Conservation (phyloP, 345 rosid genomes). For the Mercurialis annua region DNA sequence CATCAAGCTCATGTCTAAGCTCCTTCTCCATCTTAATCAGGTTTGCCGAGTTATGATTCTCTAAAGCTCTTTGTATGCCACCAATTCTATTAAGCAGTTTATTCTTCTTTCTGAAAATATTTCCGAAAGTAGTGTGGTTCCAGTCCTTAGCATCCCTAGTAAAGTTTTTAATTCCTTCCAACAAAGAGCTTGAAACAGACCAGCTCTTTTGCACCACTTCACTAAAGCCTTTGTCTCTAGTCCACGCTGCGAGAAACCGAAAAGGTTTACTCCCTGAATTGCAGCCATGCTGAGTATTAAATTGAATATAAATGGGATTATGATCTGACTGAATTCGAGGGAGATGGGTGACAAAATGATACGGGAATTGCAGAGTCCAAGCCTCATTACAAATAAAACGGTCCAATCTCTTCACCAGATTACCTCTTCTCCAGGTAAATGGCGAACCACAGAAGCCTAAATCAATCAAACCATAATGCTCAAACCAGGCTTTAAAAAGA, state of each 20-base stretch:
- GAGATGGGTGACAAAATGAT: not conserved
- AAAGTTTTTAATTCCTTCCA: fast-evolving
- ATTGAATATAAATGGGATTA: not conserved
- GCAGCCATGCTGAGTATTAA: not conserved
- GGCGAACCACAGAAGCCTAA: not conserved
- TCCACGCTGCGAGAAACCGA: not conserved
- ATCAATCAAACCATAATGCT: not conserved
- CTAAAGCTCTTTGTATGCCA: not conserved
- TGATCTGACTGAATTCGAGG: not conserved
- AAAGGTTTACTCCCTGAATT: not conserved
- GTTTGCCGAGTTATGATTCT: fast-evolving
- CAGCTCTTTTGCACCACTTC: not conserved
- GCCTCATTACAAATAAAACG: not conserved
- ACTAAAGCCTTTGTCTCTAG: not conserved
- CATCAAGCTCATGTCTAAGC: not conserved
- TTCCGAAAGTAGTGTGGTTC: not conserved
- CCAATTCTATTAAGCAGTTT: fast-evolving
- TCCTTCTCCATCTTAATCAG: not conserved
- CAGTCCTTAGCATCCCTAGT: fast-evolving
- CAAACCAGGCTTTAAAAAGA: not conserved
- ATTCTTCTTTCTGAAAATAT: not conserved
- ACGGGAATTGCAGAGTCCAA: not conserved
- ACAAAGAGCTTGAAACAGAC: not conserved
- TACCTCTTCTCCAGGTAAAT: not conserved
- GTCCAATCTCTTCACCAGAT: not conserved